Percentiles rank a stretch among this genome's conserved stretches.
Evolutionary conservation across 2,329 filamentous ascomycete genomes (phyloP).

Genomic region (Trichoderma sp.): DNA sequence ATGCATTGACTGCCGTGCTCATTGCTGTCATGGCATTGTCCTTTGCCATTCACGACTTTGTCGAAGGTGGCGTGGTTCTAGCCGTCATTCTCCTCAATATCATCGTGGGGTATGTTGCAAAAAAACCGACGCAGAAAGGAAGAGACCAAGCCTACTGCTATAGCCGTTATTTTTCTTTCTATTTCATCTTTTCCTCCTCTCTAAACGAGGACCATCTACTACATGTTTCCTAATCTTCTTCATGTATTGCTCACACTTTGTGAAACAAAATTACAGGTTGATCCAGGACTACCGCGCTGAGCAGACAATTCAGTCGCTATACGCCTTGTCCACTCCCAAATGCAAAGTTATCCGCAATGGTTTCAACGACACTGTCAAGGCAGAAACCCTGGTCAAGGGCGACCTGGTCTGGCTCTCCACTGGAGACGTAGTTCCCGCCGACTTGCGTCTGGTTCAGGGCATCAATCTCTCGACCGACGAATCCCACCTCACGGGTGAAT

Average conservation of each 20-base stretch:
- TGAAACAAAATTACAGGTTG: constrained; percentile 38
- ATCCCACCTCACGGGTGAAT: constrained; percentile 71
- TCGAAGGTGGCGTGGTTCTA: constrained; percentile 61
- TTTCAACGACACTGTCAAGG: constrained; percentile 49
- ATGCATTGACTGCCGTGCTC: constrained; percentile 72
- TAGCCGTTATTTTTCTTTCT: neutral
- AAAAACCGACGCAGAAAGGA: constrained; percentile 14
- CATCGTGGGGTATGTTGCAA: constrained; percentile 54
- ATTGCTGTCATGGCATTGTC: constrained; percentile 70
- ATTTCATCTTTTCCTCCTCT: constrained; percentile 19
- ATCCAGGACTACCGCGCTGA: constrained; percentile 60
- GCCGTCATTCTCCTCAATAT: constrained; percentile 67
- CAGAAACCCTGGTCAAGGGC: constrained; percentile 59
- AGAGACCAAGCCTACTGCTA: constrained; percentile 12
- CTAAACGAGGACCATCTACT: neutral
- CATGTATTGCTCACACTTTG: neutral
- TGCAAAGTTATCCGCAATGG: constrained; percentile 58
- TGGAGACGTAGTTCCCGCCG: constrained; percentile 68
- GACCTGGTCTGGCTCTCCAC: constrained; percentile 61
- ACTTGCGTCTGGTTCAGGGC: constrained; percentile 61
- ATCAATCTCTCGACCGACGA: constrained; percentile 77
- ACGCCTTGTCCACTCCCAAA: constrained; percentile 55
- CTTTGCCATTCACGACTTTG: constrained; percentile 62
- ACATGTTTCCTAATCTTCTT: neutral
- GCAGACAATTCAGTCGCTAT: constrained; percentile 59